Conservation (phyloP, 2,329 filamentous ascomycete species). For the Colletotrichum sidae region DNA sequence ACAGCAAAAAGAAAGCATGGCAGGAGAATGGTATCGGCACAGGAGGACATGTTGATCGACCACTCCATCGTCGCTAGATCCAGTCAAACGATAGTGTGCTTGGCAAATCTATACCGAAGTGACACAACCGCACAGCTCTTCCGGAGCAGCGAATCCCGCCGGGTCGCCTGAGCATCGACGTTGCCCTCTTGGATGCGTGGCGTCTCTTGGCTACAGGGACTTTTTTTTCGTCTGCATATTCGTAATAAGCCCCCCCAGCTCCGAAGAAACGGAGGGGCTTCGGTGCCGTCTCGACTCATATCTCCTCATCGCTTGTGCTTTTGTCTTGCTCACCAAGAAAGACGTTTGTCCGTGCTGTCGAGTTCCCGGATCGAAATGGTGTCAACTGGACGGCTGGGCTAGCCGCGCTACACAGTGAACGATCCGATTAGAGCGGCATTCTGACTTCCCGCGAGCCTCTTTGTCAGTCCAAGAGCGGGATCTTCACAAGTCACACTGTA, state of each 20-base stretch:
- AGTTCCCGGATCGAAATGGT: not conserved
- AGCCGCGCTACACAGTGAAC: slow-evolving; percentile 2
- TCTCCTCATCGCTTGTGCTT: slow-evolving; percentile 1
- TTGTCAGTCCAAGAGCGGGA: not conserved
- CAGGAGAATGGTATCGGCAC: slow-evolving; percentile 10
- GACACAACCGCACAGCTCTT: slow-evolving; percentile 3
- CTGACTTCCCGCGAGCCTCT: not conserved
- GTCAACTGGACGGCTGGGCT: slow-evolving; percentile 11
- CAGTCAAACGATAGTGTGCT: slow-evolving; percentile 17
- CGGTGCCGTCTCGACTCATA: slow-evolving; percentile 1
- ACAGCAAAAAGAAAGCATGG: not conserved
- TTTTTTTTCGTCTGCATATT: not conserved
- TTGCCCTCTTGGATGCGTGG: not conserved
- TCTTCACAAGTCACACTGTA: slow-evolving; percentile 17
- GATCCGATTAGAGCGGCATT: slow-evolving; percentile 5
- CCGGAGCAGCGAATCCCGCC: slow-evolving; percentile 5
- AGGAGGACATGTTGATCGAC: slow-evolving; percentile 6
- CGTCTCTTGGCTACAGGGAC: not conserved
- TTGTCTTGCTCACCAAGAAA: slow-evolving; percentile 8
- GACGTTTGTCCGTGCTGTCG: slow-evolving; percentile 7
- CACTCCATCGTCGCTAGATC: not conserved
- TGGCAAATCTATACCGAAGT: slow-evolving; percentile 8
- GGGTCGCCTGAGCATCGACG: not conserved
- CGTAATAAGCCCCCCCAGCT: not conserved
- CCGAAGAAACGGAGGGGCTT: not conserved